A percentile compares a stretch with the other conserved stretches of the same genome.
These are phyloP conservation scores for Aspergillus novofumigatus DNA, from an alignment of 2,329 filamentous ascomycete species.

Conservation along the genomic window DNA sequence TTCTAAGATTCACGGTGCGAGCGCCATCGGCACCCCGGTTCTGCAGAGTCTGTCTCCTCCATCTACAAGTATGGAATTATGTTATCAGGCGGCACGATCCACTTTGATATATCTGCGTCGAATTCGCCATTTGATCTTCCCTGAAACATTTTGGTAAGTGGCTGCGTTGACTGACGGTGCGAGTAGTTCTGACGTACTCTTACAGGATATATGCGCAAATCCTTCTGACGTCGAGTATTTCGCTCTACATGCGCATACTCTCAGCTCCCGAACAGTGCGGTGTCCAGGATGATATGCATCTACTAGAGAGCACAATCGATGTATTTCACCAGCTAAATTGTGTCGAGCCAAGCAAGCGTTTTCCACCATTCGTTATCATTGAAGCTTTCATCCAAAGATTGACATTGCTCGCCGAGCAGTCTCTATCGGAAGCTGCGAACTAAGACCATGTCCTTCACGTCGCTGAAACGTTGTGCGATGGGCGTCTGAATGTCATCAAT, in stretches of 20 bases:
- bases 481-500: not conserved
- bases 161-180: not conserved
- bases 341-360: not conserved
- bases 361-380: conserved; percentile 16
- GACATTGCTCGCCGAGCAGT: not conserved
- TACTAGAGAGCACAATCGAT: conserved; percentile 10
- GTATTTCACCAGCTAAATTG: not conserved
- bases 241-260: conserved; percentile 14
- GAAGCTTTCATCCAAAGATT: conserved; percentile 7
- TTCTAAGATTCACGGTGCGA: conserved; percentile 21
- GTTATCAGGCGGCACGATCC: conserved; percentile 20
- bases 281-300: conserved; percentile 11
- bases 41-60: conserved; percentile 7
- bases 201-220: conserved; percentile 22
- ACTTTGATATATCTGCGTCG: conserved; percentile 19
- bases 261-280: conserved; percentile 1
- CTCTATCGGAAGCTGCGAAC: not conserved
- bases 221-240: conserved; percentile 15
- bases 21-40: not conserved
- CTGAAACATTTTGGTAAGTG: conserved; percentile 19
- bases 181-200: not conserved
- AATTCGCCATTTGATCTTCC: conserved; percentile 14
- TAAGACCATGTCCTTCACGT: not conserved
- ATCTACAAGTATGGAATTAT: conserved; percentile 20
- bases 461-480: not conserved